Evolutionary conservation across 257 asterid genomes (phyloP).

Genomic region (Solanum clarkiae): DNA sequence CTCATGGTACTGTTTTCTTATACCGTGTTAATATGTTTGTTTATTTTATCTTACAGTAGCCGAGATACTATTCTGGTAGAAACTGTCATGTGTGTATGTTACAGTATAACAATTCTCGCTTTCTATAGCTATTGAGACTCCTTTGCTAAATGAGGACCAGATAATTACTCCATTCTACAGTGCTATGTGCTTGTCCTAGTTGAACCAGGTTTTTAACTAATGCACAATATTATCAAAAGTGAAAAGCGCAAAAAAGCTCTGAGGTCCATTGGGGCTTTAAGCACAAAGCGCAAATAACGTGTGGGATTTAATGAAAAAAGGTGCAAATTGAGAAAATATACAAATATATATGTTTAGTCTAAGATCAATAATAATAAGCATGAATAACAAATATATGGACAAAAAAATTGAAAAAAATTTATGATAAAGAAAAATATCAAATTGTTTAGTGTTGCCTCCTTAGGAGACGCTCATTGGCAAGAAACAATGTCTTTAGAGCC

Average conservation of each 20-base stretch:
- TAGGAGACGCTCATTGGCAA: neutral
- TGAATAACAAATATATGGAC: neutral
- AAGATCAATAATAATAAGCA: neutral
- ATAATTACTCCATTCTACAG: neutral
- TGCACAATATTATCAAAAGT: neutral
- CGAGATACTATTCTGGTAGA: neutral
- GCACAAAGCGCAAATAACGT: neutral
- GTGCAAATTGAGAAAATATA: neutral
- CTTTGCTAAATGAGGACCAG: neutral
- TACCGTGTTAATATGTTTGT: neutral
- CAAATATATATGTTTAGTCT: neutral
- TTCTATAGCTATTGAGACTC: neutral
- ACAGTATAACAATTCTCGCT: neutral
- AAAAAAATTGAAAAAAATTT: neutral
- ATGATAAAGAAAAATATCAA: neutral
- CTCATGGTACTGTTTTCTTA: slow-evolving; percentile 29
- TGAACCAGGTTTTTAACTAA: neutral
- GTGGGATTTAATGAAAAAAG: neutral
- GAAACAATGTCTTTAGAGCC: neutral
- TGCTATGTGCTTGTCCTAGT: neutral
- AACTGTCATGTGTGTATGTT: neutral
- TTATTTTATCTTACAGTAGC: neutral
- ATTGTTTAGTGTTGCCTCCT: neutral
- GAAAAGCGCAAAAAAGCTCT: neutral
- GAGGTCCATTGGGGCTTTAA: neutral